Evolutionary conservation across 2,329 filamentous ascomycete genomes (phyloP).

Genomic region (Bipolaris sorokiniana): DNA sequence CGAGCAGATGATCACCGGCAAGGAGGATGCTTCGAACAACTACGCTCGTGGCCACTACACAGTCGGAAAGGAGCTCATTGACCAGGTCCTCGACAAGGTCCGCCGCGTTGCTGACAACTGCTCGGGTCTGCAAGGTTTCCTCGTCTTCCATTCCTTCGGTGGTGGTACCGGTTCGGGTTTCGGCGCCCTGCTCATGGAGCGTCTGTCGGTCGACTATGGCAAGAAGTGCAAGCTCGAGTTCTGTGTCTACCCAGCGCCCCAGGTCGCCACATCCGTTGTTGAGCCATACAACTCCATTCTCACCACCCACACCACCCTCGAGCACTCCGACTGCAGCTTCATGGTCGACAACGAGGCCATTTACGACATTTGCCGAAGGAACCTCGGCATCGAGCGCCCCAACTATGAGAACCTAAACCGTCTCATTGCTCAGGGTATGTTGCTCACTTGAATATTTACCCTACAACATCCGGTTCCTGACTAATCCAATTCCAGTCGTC

Average conservation of each 20-base stretch:
- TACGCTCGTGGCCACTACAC: slow-evolving; percentile 99
- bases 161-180: slow-evolving; percentile 99
- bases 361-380: slow-evolving; percentile 98
- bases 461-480: neutral
- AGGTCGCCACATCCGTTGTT: slow-evolving; percentile 95
- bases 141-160: slow-evolving; percentile 99
- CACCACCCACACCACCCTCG: slow-evolving; percentile 97
- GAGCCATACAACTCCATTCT: slow-evolving; percentile 99
- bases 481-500: slow-evolving; percentile 68
- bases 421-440: slow-evolving; percentile 89
- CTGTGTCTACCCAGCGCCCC: slow-evolving; percentile 97
- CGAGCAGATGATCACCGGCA: slow-evolving; percentile 99
- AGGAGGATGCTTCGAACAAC: slow-evolving; percentile 99
- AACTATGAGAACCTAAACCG: slow-evolving; percentile 99
- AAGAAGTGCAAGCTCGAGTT: slow-evolving; percentile 99
- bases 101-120: slow-evolving; percentile 96
- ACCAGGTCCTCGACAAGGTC: slow-evolving; percentile 96
- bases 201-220: slow-evolving; percentile 97
- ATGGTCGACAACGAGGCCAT: slow-evolving; percentile 99
- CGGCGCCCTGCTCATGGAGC: slow-evolving; percentile 97
- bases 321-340: slow-evolving; percentile 99
- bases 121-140: slow-evolving; percentile 96
- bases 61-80: slow-evolving; percentile 98
- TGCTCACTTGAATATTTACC: neutral
- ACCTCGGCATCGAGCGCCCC: slow-evolving; percentile 94